Conservation (phyloP, 768 basidiomycete species). For the Russula brevipes region DNA sequence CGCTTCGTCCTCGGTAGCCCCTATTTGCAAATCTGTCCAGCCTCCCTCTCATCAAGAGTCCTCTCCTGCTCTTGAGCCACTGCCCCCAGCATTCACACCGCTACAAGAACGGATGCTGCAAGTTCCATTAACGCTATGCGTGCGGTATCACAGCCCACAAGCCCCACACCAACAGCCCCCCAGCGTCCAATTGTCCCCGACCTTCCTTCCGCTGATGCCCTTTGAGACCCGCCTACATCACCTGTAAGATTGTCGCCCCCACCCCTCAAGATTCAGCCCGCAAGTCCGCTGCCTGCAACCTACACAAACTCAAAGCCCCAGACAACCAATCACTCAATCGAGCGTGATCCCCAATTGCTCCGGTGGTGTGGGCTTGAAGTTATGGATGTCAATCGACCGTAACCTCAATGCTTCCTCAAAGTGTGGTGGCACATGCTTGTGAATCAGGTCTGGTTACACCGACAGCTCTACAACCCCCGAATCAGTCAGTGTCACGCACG, state of each 20-base stretch:
- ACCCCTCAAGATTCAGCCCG: too few species aligned
- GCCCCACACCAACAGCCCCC: too few species aligned
- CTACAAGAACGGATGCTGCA: too few species aligned
- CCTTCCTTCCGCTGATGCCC: too few species aligned
- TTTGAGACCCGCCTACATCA: too few species aligned
- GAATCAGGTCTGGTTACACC: constrained; percentile 90
- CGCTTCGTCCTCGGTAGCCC: constrained; percentile 38
- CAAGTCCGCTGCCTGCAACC: too few species aligned
- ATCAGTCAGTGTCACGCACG: background rate
- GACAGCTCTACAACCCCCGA: constrained; percentile 68
- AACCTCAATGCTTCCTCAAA: constrained; percentile 85
- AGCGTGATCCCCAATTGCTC: constrained; percentile 92
- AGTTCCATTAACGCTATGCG: too few species aligned
- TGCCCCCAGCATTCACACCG: too few species aligned
- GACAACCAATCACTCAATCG: constrained; percentile 58
- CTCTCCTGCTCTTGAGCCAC: constrained; percentile 43
- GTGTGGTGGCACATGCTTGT: constrained; percentile 83
- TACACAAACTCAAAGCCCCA: too few species aligned
- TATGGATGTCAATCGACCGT: constrained; percentile 80
- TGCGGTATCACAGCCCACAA: too few species aligned
- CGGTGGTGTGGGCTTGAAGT: constrained; percentile 95
- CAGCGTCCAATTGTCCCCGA: too few species aligned
- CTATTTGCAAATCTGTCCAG: constrained; percentile 65
- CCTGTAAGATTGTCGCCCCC: too few species aligned
- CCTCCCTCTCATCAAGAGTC: constrained; percentile 33